These are phyloP conservation scores for Rhizoctonia solani DNA, from an alignment of 1,284 basidiomycete species.

Conservation along the genomic window DNA sequence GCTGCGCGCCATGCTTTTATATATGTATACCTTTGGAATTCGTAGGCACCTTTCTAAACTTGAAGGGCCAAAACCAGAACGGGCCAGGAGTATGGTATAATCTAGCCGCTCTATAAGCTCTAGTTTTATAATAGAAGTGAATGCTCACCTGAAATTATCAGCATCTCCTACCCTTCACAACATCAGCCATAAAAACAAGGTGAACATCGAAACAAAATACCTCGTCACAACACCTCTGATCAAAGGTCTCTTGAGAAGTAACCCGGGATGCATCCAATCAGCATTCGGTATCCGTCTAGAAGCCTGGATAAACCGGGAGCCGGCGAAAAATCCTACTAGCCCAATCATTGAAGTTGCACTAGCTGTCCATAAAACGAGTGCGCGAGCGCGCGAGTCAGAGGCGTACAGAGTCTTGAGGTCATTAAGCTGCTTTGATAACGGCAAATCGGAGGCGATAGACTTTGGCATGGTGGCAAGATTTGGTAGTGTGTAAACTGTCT, in stretches of 20 bases:
- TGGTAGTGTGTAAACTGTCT: background rate
- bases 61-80: constrained; percentile 73
- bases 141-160: constrained; percentile 57
- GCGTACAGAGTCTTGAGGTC: constrained; percentile 11
- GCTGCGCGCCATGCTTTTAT: too few relatives aligned
- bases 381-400: constrained; percentile 14
- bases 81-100: constrained; percentile 82
- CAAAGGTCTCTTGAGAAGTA: constrained; percentile 61
- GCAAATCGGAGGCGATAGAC: background rate
- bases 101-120: constrained; percentile 48
- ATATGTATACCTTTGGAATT: constrained; percentile 57
- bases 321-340: background rate
- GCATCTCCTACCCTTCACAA: constrained; percentile 74
- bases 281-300: constrained; percentile 56
- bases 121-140: constrained; percentile 46
- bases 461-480: background rate
- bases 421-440: constrained; percentile 18
- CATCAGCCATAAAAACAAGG: background rate
- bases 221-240: constrained; percentile 74
- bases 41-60: constrained; percentile 65
- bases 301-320: background rate
- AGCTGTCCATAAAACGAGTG: constrained; percentile 8
- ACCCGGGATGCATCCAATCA: constrained; percentile 65
- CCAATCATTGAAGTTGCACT: constrained; percentile 3
- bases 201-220: constrained; percentile 49